Evolutionary conservation across 148 eudicot genomes (phyloP), one percentile per base, ranked within the genome.

Genomic region (Amaranthus palmeri): DNA sequence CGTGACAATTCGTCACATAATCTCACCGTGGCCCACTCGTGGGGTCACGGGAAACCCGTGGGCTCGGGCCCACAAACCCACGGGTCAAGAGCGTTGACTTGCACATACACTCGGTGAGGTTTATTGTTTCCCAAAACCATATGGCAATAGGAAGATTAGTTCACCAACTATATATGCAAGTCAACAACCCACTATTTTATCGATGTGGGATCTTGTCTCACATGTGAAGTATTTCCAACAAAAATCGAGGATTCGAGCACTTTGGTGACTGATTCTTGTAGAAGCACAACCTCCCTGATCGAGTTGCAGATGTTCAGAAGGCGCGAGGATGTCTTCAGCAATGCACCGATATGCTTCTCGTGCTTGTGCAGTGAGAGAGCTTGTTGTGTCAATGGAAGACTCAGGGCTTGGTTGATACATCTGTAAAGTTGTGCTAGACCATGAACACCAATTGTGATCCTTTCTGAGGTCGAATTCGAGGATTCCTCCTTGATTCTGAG

Each of bases 361-460:
- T 74, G 58, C 17, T 75, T 80, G 48, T 72, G 71, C 49, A 61
- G 65, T 61, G 80, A 81, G 46, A 81, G 73, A 52, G 79, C 68
- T 79, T 81, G 83, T 65, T 79, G 81, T 15, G 86, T 83, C 36
- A 65, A 17, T 36, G 88, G 83, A 64, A 83, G 82, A 70, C 61
- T 70, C 49, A 81, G 67, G 47, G 76, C 78, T 9, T 79, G 78
- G 62, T 81, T 81, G 46, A 79, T 50, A 46, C 81, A 81, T 5
- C 73, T 61, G 62, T 86, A 83, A 69, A 86, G 54, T 36, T 75
- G 68, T 3, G 56, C 77, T 4, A 83, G 56, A 10, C 78, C 81
- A 3, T 56, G 68, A 15, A 86, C 67, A 67, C 85, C 85, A 67
- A 74, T 83, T 74, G 65, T 55, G 65, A 86, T 70, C 11, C 67